A percentile compares a stretch with the other conserved stretches of the same genome.
Conservation (phyloP, 345 rosid species). For the Gossypium ekmanianum region DNA sequence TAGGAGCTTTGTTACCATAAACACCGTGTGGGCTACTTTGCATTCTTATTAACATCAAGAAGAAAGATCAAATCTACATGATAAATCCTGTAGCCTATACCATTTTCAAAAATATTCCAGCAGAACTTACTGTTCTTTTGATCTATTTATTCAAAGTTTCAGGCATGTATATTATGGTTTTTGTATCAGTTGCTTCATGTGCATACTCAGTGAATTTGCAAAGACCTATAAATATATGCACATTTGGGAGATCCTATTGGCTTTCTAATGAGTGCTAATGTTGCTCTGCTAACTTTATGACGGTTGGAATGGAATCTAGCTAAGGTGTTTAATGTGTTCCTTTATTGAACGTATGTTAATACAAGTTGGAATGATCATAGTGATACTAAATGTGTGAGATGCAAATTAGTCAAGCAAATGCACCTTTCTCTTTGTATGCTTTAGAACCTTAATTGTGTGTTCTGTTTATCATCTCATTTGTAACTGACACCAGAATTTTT, state of each 20-base stretch:
- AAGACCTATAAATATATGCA: neutral
- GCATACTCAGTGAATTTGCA: neutral
- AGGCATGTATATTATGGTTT: neutral
- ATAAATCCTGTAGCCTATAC: neutral
- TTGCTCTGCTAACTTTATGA: neutral
- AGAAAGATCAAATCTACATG: neutral
- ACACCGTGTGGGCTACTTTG: neutral
- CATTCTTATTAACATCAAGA: neutral
- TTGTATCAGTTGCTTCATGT: neutral
- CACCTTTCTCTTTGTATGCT: slow-evolving; percentile 10
- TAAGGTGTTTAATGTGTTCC: neutral
- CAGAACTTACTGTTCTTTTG: neutral
- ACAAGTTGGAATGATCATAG: neutral
- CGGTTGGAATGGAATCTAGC: neutral
- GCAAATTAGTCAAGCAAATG: neutral
- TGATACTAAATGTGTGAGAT: neutral
- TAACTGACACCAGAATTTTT: slow-evolving; percentile 25
- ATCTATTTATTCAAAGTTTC: neutral
- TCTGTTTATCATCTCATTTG: slow-evolving; percentile 10
- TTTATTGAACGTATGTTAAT: neutral
- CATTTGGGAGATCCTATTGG: neutral
- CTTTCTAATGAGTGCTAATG: neutral
- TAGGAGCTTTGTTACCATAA: neutral
- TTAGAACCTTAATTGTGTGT: slow-evolving; percentile 7
- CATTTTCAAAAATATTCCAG: neutral